Base-by-base conservation (phyloP, 1,139 yeast genomes). In the Yamadazyma mexicana region DNA sequence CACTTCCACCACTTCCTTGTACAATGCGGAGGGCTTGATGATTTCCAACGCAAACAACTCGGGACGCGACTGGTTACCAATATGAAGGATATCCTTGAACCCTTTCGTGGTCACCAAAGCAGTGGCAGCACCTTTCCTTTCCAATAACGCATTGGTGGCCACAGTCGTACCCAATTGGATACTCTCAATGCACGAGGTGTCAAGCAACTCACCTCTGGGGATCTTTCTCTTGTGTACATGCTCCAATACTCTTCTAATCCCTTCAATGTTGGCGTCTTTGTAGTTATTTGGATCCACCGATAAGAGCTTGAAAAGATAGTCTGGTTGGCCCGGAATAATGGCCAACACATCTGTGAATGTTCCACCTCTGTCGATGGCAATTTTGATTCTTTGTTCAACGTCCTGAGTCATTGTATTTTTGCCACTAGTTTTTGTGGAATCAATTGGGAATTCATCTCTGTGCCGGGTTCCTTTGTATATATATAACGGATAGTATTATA, bases 101-200 rank as follows among this genome's bases (percentile, higher is more conserved):
- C 87, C 87, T 46, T 74, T 73, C 12, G 87, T 80, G 7, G 81
- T 79, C 3, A 81, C 50, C 40, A 81, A 64, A 2, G 85, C 87
- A 42, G 81, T 78, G 10, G 78, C 59, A 38, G 79, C 82, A 37
- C 87, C 87, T 49, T 81, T 80, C 42, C 87, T 68, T 49, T 81
- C 87, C 40, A 81, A 62, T 17, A 85, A 66, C 3, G 92, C 89
- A 54, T 79, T 79, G 1, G 92, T 85, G 1, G 94, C 94, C 14
- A 85, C 85, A 0, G 94, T 85, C 2, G 94, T 85, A 11, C 94
- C 94, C 78, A 85, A 77, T 44, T 89, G 69, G 31, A 85, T 75
- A 37, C 80, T 73, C 64, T 50, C 45, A 14, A 61, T 55, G 32
- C 62, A 62, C 17, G 69, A 51, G 17, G 68, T 67, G 29, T 54